Percentiles rank a stretch among this genome's conserved stretches.
Evolutionary conservation across 345 rosid genomes (phyloP).

Genomic region (Angophora floribunda): DNA sequence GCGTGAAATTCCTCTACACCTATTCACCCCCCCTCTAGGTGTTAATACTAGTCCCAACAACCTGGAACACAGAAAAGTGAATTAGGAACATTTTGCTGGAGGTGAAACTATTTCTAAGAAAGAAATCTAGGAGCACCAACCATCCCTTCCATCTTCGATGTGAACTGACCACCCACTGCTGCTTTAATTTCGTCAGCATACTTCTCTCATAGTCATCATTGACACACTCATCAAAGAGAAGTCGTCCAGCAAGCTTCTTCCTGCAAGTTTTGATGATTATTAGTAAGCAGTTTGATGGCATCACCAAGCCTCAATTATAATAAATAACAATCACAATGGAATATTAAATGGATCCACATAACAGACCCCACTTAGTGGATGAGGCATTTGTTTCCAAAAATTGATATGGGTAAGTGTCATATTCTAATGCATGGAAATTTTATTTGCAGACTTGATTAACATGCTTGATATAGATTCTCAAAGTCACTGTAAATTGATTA

Average conservation of each 20-base stretch:
- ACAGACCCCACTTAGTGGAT: not conserved
- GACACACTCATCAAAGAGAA: conserved; percentile 47
- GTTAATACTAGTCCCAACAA: too few relatives aligned
- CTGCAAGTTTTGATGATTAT: conserved; percentile 13
- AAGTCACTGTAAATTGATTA: not conserved
- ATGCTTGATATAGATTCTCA: not conserved
- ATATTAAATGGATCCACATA: not conserved
- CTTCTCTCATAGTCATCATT: conserved; percentile 64
- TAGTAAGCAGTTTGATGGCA: not conserved
- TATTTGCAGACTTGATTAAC: not conserved
- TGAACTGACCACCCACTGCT: conserved; percentile 78
- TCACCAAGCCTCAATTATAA: not conserved
- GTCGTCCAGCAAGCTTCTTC: conserved; percentile 55
- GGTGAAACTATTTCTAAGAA: not conserved
- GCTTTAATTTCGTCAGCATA: conserved; percentile 57
- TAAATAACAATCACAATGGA: not conserved
- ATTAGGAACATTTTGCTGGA: not conserved
- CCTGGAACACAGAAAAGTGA: conserved; percentile 21
- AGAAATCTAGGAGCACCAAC: conserved; percentile 3
- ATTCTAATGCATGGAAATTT: not conserved
- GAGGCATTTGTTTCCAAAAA: not conserved
- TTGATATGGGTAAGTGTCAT: not conserved
- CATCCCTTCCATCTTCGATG: conserved; percentile 83
- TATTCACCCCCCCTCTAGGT: too few relatives aligned
- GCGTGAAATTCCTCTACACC: too few relatives aligned